Base-by-base conservation (phyloP, 768 basidiomycete genomes). In the Tylopilus plumbeoviolaceoides region DNA sequence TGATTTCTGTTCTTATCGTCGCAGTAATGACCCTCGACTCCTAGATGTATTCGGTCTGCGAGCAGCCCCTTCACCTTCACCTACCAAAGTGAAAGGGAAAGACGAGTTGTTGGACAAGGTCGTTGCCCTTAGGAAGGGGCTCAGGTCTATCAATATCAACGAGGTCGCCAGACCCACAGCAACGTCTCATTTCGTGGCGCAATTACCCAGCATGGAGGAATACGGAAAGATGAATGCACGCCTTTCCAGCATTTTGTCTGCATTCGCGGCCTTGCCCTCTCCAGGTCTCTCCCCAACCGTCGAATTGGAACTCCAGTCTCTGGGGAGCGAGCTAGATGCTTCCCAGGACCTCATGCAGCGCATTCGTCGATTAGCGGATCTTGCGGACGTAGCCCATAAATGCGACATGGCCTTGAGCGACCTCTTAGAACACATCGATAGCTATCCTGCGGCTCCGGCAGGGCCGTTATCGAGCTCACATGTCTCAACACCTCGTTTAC, bases 371-470 rank as follows among this genome's bases (percentile, higher is more conserved):
- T 70, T 94, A n/a, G 79, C 77, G 10, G 70, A 73, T n/a, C 70
- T 92, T 44, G 68, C 75, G 6, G 69, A 74, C 20, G 63, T 72
- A 33, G 66, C 86, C 9, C 74, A 74, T 25, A 63, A 65, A 18
- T 91, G 89, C 59, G 91, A 95, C 64, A 72, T 75, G n/a, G 81
- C 84, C 20, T 74, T 93, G 41, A 94, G 91, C 60, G 89, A 93
- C 66, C 74, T 94, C 5, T 72, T 95, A 43, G 89, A 92, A 61
- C 89, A 92, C 61, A 76, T 92, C 49, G 91, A 95, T 65, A 90
- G 87, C 60, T 92, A 84, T 63, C 91, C 91, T 9, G 77, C 80
- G 3, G 65, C 73, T 30, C 85, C 84, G 5, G 64, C 73, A 25
- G 75, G 78, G 5, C 68, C 77, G 3, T 64, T 84, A 30, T 74